A percentile compares a stretch with the other conserved stretches of the same genome.
These are phyloP conservation scores for Xylaria sp. DNA, from an alignment of 2,329 filamentous ascomycete genomes.

Conservation along the genomic window DNA sequence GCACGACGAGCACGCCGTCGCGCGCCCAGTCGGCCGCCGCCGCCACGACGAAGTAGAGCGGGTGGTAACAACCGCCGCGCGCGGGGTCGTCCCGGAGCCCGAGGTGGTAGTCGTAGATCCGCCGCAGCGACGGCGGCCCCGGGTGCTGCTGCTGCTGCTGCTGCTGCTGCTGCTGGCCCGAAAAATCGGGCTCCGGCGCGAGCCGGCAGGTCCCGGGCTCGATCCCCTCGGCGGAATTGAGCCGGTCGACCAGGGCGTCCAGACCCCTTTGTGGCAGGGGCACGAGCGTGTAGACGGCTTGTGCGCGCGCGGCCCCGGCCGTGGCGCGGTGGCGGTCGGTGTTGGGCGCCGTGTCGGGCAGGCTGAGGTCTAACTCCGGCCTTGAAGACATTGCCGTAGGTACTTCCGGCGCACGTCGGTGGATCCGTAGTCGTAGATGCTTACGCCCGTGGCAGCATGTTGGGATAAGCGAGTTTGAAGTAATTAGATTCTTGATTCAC, in stretches of 20 bases:
- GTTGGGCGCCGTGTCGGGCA: slow-evolving; percentile 6
- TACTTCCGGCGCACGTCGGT: no score
- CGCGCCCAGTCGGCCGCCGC: background rate
- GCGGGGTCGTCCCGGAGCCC: slow-evolving; percentile 1
- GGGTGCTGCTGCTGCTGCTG: no score
- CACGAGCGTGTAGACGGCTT: slow-evolving; percentile 4
- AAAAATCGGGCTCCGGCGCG: slow-evolving; percentile 1
- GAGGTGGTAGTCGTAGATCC: slow-evolving; percentile 6
- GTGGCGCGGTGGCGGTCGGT: slow-evolving; percentile 1
- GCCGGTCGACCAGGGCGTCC: background rate
- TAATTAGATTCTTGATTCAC: no score
- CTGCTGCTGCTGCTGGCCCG: background rate
- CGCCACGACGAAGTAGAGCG: slow-evolving; percentile 8
- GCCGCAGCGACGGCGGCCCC: no score
- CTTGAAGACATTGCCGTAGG: no score
- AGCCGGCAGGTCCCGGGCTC: background rate
- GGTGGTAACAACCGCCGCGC: no score
- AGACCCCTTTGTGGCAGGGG: background rate
- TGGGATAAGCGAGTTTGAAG: no score
- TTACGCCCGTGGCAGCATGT: no score
- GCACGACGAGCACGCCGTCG: background rate
- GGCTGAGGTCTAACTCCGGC: background rate
- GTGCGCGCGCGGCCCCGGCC: background rate
- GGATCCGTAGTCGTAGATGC: no score
- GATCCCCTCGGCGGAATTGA: slow-evolving; percentile 2